Percentiles rank a stretch among this genome's conserved stretches.
Evolutionary conservation across 768 basidiomycete genomes (phyloP).

Genomic region (Trametes villosa): DNA sequence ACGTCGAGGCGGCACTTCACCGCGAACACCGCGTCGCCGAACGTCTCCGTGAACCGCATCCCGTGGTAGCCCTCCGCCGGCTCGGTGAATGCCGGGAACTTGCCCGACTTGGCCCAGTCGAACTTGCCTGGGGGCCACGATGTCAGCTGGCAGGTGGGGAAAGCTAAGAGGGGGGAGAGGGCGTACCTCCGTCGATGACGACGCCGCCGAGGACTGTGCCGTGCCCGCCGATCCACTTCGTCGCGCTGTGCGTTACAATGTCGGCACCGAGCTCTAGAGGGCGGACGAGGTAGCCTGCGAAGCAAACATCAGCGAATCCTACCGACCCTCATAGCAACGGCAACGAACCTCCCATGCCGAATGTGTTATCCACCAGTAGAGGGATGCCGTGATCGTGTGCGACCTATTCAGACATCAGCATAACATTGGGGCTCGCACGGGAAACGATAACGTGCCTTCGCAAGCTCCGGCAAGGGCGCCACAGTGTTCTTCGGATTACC

Average conservation of each 20-base stretch:
- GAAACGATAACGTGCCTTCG: slow-evolving; percentile 50
- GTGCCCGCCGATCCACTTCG: slow-evolving; percentile 86
- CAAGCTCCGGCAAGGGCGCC: slow-evolving; percentile 65
- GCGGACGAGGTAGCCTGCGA: slow-evolving; percentile 58
- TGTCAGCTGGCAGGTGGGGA: not conserved
- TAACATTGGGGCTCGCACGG: not conserved
- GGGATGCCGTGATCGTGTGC: slow-evolving; percentile 78
- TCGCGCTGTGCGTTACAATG: slow-evolving; percentile 78
- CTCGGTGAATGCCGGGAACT: slow-evolving; percentile 75
- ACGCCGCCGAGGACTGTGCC: slow-evolving; percentile 82
- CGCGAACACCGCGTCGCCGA: slow-evolving; percentile 67
- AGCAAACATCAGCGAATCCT: not conserved
- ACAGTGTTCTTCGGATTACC: slow-evolving; percentile 80
- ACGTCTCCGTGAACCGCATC: slow-evolving; percentile 64
- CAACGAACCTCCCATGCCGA: slow-evolving; percentile 63
- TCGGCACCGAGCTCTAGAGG: slow-evolving; percentile 83
- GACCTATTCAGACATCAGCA: slow-evolving; percentile 43
- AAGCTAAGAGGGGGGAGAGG: not conserved
- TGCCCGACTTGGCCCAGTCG: slow-evolving; percentile 69
- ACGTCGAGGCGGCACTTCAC: slow-evolving; percentile 66
- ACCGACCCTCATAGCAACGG: not conserved
- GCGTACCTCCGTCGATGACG: slow-evolving; percentile 68
- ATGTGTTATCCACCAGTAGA: slow-evolving; percentile 82
- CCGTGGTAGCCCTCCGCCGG: slow-evolving; percentile 82
- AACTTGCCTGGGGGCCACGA: slow-evolving; percentile 54